Conservation (phyloP, 116 monocot species). For the Phalaenopsis hybrid region DNA sequence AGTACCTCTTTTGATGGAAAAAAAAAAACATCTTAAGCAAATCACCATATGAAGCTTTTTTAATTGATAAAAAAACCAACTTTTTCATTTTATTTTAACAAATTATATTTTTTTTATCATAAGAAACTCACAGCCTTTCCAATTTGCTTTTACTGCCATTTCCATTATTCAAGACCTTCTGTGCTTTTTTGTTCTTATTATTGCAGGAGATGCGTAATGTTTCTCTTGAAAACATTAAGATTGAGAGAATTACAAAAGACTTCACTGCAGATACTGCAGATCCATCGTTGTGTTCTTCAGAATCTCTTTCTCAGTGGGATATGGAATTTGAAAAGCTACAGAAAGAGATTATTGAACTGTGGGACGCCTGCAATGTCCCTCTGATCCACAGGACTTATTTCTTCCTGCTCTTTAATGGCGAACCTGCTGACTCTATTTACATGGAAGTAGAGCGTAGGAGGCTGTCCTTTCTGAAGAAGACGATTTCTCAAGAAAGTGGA, state of each 20-base stretch:
- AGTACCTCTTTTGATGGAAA: neutral
- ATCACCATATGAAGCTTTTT: too few species aligned
- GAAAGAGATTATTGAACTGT: slow-evolving; percentile 63
- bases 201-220: slow-evolving; percentile 13
- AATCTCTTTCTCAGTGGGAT: slow-evolving; percentile 42
- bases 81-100: too few species aligned
- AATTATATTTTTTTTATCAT: too few species aligned
- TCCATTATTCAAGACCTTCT: neutral
- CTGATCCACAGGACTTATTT: slow-evolving; percentile 81
- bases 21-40: too few species aligned
- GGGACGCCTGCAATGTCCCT: slow-evolving; percentile 89
- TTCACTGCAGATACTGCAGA: slow-evolving; percentile 27
- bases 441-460: slow-evolving; percentile 87
- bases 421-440: slow-evolving; percentile 75
- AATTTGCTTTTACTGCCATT: neutral
- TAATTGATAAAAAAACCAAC: too few species aligned
- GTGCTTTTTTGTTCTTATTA: neutral
- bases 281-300: slow-evolving; percentile 18
- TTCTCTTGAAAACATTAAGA: slow-evolving; percentile 9
- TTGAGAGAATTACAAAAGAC: slow-evolving; percentile 16
- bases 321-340: slow-evolving; percentile 64
- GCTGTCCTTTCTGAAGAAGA: slow-evolving; percentile 52
- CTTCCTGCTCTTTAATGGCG: slow-evolving; percentile 87
- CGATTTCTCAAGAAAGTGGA: slow-evolving; percentile 13
- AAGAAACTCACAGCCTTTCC: too few species aligned